Conservation (phyloP, 768 basidiomycete species). For the Suillus clintonianus region DNA sequence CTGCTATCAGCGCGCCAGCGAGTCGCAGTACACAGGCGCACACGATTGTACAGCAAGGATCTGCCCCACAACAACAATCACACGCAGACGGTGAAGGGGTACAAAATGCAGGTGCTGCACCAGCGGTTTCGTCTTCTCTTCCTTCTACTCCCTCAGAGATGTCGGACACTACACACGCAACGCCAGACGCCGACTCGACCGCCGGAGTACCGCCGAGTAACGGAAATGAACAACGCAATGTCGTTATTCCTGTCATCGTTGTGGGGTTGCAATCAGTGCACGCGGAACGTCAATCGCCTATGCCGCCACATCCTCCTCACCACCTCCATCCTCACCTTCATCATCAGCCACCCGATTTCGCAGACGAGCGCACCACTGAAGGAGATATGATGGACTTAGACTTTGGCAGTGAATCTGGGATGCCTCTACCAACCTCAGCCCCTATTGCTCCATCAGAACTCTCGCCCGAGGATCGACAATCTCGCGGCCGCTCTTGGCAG, state of each 20-base stretch:
- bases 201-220: constrained; percentile 1
- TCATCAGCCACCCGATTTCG: constrained; percentile 14
- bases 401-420: constrained; percentile 12
- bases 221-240: constrained; percentile 34
- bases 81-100: constrained; percentile 15
- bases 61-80: constrained; percentile 10
- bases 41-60: constrained; percentile 7
- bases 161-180: constrained; percentile 16
- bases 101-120: constrained; percentile 22
- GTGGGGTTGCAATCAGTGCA: constrained; percentile 80
- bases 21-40: constrained; percentile 18
- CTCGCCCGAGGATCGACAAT: constrained; percentile 11
- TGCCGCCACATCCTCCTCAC: constrained; percentile 14
- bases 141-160: constrained; percentile 17
- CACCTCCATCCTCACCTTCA: constrained; percentile 10
- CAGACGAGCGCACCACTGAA: constrained; percentile 20
- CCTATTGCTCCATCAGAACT: constrained; percentile 14
- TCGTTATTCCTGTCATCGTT: constrained; percentile 81
- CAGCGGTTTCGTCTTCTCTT: constrained; percentile 5
- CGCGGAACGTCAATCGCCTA: constrained; percentile 39
- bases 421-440: constrained; percentile 19
- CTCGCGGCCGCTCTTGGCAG: constrained; percentile 52
- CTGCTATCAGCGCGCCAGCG: constrained; percentile 54
- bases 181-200: constrained; percentile 5
- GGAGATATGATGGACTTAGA: constrained; percentile 28